Evolutionary conservation across 2,329 filamentous ascomycete species (phyloP), one percentile per base, ranked within the genome.

Genomic region (Ramichloridium luteum): DNA sequence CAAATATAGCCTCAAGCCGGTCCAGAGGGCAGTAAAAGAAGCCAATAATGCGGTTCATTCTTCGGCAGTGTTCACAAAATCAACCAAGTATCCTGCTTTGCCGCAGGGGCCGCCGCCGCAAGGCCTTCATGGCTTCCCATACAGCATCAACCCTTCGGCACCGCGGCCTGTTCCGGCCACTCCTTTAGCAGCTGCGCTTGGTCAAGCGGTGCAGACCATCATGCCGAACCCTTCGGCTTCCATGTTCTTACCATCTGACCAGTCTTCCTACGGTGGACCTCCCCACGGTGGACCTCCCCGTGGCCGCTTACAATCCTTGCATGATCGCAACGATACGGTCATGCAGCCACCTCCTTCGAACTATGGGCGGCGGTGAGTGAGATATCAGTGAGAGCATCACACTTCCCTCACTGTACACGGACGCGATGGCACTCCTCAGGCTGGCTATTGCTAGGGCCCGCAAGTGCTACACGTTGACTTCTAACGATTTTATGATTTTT

Each of bases 191-290:
- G 86, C 85, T 11, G 86, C 86, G 2, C 66, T 94, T 4, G 88
- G 86, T 1, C 84, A 86, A 4, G 86, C 86, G 13, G 82, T 85
- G 33, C 85, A 93, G 57, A 85, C 86, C 1, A 94, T 84, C 0
- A 77, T 93, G 5, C 37, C 42, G 11, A 40, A 23, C 8, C 20
- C 20, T n/a, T 23, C 20, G 20, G 20, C 20, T n/a, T 23, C 20
- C 20, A 8, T n/a, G 8, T 23, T n/a, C n/a, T 23, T n/a, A n/a
- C n/a, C 20, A n/a, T 8, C 20, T n/a, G n/a, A 8, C 20, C n/a
- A 8, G 8, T 23, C 20, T 8, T 23, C 20, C 20, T 23, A n/a
- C 20, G 20, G 8, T n/a, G 20, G 20, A 8, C 20, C 20, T 23
- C 20, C n/a, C 20, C 20, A 23, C n/a, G n/a, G n/a, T n/a, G n/a